These are phyloP conservation scores for Acacia melanoxylon DNA, from an alignment of 306 rosid genomes.

Conservation along the genomic window DNA sequence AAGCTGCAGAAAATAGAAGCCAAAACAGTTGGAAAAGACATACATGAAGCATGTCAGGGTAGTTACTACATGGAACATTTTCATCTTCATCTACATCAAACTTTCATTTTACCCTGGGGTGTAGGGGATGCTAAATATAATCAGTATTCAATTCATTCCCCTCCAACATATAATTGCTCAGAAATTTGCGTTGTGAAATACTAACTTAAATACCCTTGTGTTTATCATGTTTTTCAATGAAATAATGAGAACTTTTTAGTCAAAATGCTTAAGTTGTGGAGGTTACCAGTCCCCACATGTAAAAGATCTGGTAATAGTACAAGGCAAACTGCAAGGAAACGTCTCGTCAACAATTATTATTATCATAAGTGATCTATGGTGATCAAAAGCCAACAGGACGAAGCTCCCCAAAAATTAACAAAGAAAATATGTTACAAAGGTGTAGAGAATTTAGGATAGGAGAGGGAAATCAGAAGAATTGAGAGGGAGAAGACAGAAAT, in stretches of 20 bases:
- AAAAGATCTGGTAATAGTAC: constrained; percentile 7
- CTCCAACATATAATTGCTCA: neutral
- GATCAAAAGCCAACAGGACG: constrained; percentile 8
- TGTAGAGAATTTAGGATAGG: too few species aligned
- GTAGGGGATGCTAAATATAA: neutral
- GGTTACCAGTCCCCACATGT: neutral
- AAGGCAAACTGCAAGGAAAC: neutral
- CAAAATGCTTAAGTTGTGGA: neutral
- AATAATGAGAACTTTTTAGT: neutral
- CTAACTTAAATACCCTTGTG: neutral
- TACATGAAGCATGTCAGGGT: neutral
- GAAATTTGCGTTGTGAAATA: neutral
- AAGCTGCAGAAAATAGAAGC: neutral
- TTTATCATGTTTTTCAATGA: neutral
- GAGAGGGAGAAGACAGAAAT: too few species aligned
- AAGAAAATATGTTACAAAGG: neutral
- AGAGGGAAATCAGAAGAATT: too few species aligned
- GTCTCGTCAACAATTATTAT: constrained; percentile 10
- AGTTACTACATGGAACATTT: neutral
- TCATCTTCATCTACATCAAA: neutral
- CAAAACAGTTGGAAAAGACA: neutral
- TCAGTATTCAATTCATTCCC: neutral
- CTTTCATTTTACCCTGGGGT: neutral
- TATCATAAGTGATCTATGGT: neutral
- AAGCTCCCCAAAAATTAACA: constrained; percentile 6